Conservation (phyloP, 495 filamentous ascomycete species). For the Ramalina intermedia region DNA sequence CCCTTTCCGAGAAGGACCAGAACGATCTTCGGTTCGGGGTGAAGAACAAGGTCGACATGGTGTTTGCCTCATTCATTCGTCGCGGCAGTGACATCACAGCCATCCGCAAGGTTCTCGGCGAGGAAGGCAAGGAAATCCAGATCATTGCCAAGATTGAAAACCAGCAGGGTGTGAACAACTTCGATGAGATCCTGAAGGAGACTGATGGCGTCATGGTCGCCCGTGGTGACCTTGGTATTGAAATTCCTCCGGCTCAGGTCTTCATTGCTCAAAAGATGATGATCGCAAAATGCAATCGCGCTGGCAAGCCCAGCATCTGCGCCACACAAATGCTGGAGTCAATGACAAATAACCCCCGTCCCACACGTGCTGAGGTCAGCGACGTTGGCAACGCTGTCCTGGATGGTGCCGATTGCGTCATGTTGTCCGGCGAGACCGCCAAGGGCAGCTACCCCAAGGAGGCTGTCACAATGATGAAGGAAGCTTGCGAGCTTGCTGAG, state of each 20-base stretch:
- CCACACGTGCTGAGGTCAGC: constrained; percentile 92
- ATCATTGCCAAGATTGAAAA: constrained; percentile 99
- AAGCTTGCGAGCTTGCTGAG: constrained; percentile 90
- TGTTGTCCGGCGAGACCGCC: constrained; percentile 97
- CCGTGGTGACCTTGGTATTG: constrained; percentile 95
- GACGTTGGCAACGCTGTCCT: constrained; percentile 97
- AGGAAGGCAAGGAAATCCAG: constrained; percentile 92
- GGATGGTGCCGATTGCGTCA: constrained; percentile 97
- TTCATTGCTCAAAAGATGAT: constrained; percentile 99
- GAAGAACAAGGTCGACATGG: constrained; percentile 96
- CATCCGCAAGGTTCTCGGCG: constrained; percentile 82
- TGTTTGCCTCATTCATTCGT: constrained; percentile 97
- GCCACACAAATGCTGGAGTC: constrained; percentile 90
- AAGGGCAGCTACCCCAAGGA: constrained; percentile 91
- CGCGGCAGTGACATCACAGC: constrained; percentile 77
- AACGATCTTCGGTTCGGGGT: constrained; percentile 86
- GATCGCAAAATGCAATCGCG: constrained; percentile 99
- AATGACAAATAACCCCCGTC: constrained; percentile 98
- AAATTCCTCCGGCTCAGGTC: constrained; percentile 95
- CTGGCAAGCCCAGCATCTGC: constrained; percentile 95
- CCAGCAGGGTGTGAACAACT: constrained; percentile 98
- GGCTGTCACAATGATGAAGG: constrained; percentile 93
- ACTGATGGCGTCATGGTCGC: constrained; percentile 99
- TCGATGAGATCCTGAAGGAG: constrained; percentile 87
- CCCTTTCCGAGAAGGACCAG: constrained; percentile 97